phyloP scores from a whole-genome alignment of 768 basidiomycete genomes.

The Dentipellis sp. region DNA sequence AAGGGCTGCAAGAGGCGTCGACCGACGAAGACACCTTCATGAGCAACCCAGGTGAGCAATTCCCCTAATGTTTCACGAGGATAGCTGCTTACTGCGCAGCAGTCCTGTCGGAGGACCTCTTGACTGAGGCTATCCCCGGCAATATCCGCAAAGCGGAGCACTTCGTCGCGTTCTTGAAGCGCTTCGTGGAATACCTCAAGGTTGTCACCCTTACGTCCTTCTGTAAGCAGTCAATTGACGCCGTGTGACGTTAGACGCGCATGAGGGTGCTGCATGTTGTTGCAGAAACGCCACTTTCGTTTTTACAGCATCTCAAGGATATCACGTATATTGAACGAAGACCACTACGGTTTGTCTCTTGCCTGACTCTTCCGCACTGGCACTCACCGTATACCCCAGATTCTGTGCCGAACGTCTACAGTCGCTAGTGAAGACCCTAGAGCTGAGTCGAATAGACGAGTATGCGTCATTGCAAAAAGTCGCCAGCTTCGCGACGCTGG shows the following conservation, averaged over 20 bases:
- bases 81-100: conserved; percentile 1
- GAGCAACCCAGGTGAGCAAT: conserved; percentile 69
- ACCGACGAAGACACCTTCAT: conserved; percentile 78
- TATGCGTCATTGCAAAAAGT: conserved; percentile 90
- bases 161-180: conserved; percentile 95
- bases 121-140: conserved; percentile 93
- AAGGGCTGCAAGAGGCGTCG: conserved; percentile 77
- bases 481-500: conserved; percentile 90
- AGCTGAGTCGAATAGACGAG: conserved; percentile 86
- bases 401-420: conserved; percentile 96
- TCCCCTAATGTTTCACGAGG: background rate
- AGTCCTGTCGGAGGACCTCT: conserved; percentile 91
- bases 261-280: conserved; percentile 99
- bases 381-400: conserved; percentile 29
- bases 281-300: conserved; percentile 94
- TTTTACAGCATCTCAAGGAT: conserved; percentile 95
- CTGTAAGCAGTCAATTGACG: background rate
- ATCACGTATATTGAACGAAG: conserved; percentile 96
- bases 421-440: conserved; percentile 87
- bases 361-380: background rate
- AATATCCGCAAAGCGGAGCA: conserved; percentile 99
- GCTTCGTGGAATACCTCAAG: conserved; percentile 98
- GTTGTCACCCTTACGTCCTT: conserved; percentile 26
- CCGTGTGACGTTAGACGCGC: conserved; percentile 53
- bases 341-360: conserved; percentile 63